Evolutionary conservation across 139 green algal species (phyloP).

Genomic region (Chlamydomonas applanata): DNA sequence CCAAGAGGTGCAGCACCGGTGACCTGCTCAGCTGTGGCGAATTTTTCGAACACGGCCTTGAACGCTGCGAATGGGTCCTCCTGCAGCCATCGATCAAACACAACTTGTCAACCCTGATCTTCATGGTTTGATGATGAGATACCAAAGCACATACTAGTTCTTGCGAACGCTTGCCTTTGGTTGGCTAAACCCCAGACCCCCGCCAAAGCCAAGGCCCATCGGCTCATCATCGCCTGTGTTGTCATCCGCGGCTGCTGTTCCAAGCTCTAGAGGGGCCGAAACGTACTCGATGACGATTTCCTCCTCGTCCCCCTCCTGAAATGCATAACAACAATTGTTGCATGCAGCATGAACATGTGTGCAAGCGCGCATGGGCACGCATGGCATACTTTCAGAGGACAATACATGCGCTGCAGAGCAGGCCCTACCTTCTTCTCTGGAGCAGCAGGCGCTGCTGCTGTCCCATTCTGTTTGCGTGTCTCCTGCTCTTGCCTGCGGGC

Average conservation of each 20-base stretch:
- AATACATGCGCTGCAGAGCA: too few species aligned
- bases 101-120: background rate
- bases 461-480: background rate
- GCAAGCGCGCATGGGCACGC: background rate
- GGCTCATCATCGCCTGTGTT: constrained; percentile 25
- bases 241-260: constrained; percentile 5
- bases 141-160: too few species aligned
- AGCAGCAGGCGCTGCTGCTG: background rate
- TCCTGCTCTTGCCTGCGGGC: background rate
- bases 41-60: constrained; percentile 66
- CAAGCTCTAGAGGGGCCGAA: constrained; percentile 39
- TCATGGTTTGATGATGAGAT: too few species aligned
- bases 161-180: background rate
- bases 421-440: background rate
- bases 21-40: constrained; percentile 64
- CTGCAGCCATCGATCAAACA: constrained; percentile 2
- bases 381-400: too few species aligned
- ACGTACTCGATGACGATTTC: constrained; percentile 58
- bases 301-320: constrained; percentile 33
- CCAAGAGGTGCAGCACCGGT: constrained; percentile 24
- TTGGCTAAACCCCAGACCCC: constrained; percentile 19
- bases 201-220: constrained; percentile 25
- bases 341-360: background rate
- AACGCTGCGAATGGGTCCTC: constrained; percentile 56
- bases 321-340: background rate